A percentile compares a stretch with the other conserved stretches of the same genome.
Conservation (phyloP, 2,329 filamentous ascomycete genomes). For the Trichoderma sp. region DNA sequence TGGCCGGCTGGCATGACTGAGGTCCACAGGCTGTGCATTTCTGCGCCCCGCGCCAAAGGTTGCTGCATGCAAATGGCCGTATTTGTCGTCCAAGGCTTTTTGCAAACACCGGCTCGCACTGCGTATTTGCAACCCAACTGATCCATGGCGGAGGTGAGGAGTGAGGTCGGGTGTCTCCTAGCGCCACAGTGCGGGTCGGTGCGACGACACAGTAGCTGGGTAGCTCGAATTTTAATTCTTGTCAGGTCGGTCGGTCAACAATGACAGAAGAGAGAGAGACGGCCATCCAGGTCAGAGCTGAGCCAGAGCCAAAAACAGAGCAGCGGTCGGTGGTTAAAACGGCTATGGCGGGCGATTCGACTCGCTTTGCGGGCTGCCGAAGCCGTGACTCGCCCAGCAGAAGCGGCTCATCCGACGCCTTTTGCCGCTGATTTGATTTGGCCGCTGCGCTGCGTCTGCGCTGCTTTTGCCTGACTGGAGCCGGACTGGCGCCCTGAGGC, state of each 20-base stretch:
- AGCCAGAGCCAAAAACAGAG: no score
- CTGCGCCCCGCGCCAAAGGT: conserved; percentile 13
- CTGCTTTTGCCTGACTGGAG: background rate
- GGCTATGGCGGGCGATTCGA: background rate
- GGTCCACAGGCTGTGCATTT: conserved; percentile 8
- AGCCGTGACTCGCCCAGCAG: background rate
- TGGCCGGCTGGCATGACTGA: background rate
- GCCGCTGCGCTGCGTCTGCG: background rate
- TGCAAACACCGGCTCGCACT: conserved; percentile 6
- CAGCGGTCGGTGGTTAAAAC: background rate
- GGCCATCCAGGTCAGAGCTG: background rate
- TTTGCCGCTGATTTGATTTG: conserved; percentile 1
- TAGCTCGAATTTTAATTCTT: background rate
- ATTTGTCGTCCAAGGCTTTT: conserved; percentile 10
- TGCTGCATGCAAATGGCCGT: conserved; percentile 13
- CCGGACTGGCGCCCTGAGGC: background rate
- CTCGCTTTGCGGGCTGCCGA: background rate
- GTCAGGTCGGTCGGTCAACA: background rate
- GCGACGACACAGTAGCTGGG: background rate
- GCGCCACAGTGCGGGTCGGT: background rate
- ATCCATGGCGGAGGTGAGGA: background rate
- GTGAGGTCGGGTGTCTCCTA: background rate
- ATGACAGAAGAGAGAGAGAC: background rate
- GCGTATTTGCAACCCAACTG: conserved; percentile 17
- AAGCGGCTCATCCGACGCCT: conserved; percentile 20